Conservation (phyloP, 2,329 filamentous ascomycete species). For the Pseudofabraea citricarpa region DNA sequence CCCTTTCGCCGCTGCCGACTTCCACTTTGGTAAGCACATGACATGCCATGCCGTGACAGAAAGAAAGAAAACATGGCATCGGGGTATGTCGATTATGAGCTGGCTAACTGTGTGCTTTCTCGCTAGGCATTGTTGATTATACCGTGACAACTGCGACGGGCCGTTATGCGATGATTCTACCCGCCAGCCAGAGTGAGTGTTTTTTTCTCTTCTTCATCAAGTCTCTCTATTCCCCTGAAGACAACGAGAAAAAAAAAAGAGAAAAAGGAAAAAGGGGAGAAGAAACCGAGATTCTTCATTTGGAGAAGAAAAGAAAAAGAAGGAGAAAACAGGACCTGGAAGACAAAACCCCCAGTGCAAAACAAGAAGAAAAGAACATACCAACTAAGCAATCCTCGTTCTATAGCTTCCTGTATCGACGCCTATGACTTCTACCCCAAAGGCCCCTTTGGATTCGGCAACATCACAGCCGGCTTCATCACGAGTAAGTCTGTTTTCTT, state of each 20-base stretch:
- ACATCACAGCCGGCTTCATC: neutral
- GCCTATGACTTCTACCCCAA: constrained; percentile 2
- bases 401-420: neutral
- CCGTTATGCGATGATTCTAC: neutral
- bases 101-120: neutral
- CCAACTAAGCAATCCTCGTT: too few relatives aligned
- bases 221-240: too few relatives aligned
- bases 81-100: neutral
- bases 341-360: too few relatives aligned
- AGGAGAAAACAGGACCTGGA: too few relatives aligned
- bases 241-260: neutral
- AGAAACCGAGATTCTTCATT: too few relatives aligned
- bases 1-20: neutral
- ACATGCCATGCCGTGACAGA: too few relatives aligned
- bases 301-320: too few relatives aligned
- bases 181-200: neutral
- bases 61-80: too few relatives aligned
- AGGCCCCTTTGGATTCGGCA: neutral
- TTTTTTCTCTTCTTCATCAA: neutral
- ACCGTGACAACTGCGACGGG: neutral
- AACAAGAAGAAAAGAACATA: too few relatives aligned
- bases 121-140: neutral
- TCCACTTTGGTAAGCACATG: constrained; percentile 1
- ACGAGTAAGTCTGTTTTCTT: neutral
- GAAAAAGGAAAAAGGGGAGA: too few relatives aligned